Conservation (phyloP, 2,329 filamentous ascomycete genomes). For the Penicillium sp. region DNA sequence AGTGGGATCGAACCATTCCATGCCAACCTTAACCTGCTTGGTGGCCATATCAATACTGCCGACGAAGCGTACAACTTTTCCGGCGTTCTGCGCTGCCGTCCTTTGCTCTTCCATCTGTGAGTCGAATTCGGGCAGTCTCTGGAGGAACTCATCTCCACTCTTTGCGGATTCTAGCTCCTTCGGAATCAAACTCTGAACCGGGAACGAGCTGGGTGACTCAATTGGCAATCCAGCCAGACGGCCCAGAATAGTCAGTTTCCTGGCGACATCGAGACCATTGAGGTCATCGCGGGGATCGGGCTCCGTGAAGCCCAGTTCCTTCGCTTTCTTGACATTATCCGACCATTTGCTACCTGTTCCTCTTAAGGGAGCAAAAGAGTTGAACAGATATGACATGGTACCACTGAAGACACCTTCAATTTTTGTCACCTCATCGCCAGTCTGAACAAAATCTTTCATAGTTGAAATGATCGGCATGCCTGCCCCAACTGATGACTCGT, state of each 20-base stretch:
- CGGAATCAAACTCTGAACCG: slow-evolving; percentile 7
- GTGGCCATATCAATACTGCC: slow-evolving; percentile 84
- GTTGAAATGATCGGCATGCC: slow-evolving; percentile 93
- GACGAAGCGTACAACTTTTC: slow-evolving; percentile 92
- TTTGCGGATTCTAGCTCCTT: background rate
- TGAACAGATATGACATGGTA: slow-evolving; percentile 98
- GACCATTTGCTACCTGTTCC: slow-evolving; percentile 86
- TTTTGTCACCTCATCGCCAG: slow-evolving; percentile 86
- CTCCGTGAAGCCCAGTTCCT: slow-evolving; percentile 90
- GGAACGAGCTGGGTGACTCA: slow-evolving; percentile 4
- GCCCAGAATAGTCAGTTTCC: slow-evolving; percentile 95
- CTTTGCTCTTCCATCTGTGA: slow-evolving; percentile 85
- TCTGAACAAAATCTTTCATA: slow-evolving; percentile 87
- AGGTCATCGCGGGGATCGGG: slow-evolving; percentile 85
- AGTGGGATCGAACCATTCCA: slow-evolving; percentile 85
- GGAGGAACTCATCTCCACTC: slow-evolving; percentile 67
- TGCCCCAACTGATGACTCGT: slow-evolving; percentile 89
- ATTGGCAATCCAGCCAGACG: slow-evolving; percentile 72
- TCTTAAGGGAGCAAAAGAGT: slow-evolving; percentile 85
- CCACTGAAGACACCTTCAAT: slow-evolving; percentile 98
- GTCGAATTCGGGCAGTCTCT: slow-evolving; percentile 80
- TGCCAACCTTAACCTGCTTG: slow-evolving; percentile 84
- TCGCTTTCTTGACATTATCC: slow-evolving; percentile 80
- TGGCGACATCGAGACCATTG: slow-evolving; percentile 87
- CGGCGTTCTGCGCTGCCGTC: slow-evolving; percentile 75